phyloP scores from a whole-genome alignment of 208 protist genomes.

The Porcisia deanei region DNA sequence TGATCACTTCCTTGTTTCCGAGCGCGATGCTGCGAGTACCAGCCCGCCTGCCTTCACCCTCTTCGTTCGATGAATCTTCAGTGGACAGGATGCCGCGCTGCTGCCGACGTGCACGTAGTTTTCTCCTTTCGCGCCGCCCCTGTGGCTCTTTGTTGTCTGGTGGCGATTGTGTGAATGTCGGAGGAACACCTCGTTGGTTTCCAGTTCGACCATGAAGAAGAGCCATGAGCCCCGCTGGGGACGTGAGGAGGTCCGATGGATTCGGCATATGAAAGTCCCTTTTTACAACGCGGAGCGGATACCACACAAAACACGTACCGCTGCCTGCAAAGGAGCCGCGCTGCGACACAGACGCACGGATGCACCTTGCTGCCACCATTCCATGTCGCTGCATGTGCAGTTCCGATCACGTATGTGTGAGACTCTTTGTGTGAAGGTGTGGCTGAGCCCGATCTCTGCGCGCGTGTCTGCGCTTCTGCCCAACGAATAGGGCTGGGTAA shows the following conservation, averaged over 20 bases:
- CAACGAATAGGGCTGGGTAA: neutral
- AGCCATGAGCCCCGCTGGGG: slow-evolving; percentile 66
- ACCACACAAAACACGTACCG: neutral
- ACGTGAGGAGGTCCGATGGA: slow-evolving; percentile 58
- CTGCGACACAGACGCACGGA: neutral
- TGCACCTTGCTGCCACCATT: neutral
- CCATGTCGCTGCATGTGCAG: neutral
- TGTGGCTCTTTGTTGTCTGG: neutral
- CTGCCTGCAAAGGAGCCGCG: neutral
- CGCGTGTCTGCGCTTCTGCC: neutral
- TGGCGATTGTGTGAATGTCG: neutral
- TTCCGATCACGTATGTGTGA: neutral
- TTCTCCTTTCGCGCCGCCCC: neutral
- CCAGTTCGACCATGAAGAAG: slow-evolving; percentile 52
- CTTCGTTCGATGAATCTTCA: neutral
- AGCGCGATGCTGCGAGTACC: slow-evolving; percentile 8
- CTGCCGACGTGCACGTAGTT: slow-evolving; percentile 18
- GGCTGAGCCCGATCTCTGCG: neutral
- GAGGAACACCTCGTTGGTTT: neutral
- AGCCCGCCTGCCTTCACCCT: neutral
- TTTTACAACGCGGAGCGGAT: neutral
- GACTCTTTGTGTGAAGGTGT: neutral
- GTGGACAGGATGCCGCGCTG: neutral
- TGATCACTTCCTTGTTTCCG: slow-evolving; percentile 47
- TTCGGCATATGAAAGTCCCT: slow-evolving; percentile 32